Percentiles rank a stretch among this genome's conserved stretches.
Evolutionary conservation across 176 grass and related monocot genomes (phyloP).

Genomic region (Ananas comosus): DNA sequence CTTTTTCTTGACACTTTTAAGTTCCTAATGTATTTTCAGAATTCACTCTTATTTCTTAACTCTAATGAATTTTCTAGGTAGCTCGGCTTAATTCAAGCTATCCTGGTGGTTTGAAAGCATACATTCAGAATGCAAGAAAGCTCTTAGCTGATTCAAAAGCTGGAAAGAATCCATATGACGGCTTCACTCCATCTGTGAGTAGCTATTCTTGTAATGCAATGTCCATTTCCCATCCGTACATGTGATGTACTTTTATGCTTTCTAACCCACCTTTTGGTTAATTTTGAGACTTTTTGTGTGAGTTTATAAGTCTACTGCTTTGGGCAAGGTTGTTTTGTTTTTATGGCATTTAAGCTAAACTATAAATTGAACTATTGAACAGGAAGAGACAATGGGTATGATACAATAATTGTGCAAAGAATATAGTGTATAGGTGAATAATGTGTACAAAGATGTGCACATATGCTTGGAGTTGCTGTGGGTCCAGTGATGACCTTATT

Average conservation of each 20-base stretch:
- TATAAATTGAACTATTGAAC: too few species aligned
- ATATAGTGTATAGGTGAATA: too few species aligned
- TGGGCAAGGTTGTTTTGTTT: too few species aligned
- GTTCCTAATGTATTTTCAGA: background rate
- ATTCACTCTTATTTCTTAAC: background rate
- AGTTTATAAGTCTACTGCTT: too few species aligned
- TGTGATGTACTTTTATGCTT: background rate
- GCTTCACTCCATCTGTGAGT: constrained; percentile 87
- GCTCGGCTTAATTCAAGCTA: constrained; percentile 68
- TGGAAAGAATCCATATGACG: constrained; percentile 87
- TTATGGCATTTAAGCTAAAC: too few species aligned
- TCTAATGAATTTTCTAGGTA: constrained; percentile 30
- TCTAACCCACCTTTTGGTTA: background rate
- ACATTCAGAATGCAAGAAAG: constrained; percentile 82
- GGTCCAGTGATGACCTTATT: background rate
- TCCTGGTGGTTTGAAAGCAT: constrained; percentile 62
- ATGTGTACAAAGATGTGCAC: too few species aligned
- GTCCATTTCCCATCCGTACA: background rate
- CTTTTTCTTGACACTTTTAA: background rate
- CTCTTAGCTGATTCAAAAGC: constrained; percentile 84
- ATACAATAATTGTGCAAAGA: too few species aligned
- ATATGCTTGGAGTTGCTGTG: too few species aligned
- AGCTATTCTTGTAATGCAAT: background rate
- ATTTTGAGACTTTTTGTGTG: background rate
- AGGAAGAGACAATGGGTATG: too few species aligned